Evolutionary conservation across 2,329 filamentous ascomycete species (phyloP).

Genomic region (Shiraia bambusicola): DNA sequence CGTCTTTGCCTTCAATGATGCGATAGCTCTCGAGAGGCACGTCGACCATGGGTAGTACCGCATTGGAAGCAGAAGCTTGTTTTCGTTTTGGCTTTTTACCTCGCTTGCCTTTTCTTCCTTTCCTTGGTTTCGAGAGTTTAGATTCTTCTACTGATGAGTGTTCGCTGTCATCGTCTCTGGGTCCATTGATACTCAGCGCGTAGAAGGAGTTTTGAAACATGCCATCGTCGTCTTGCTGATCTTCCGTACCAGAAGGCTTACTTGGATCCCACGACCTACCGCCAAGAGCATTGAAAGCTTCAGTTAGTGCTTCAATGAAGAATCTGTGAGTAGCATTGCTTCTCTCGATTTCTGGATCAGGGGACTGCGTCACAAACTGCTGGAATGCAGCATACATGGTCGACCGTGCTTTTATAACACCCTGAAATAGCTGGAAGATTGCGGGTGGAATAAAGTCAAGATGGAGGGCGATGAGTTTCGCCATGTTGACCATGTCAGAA

Average conservation of each 20-base stretch:
- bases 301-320: constrained; percentile 48
- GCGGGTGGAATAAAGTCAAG: constrained; percentile 34
- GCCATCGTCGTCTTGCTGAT: constrained; percentile 13
- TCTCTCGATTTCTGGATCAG: constrained; percentile 42
- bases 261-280: constrained; percentile 27
- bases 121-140: constrained; percentile 19
- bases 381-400: constrained; percentile 34
- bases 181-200: constrained; percentile 9
- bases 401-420: constrained; percentile 42
- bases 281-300: constrained; percentile 43
- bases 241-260: constrained; percentile 8
- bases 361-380: constrained; percentile 31
- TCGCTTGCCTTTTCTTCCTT: constrained; percentile 33
- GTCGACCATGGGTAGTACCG: constrained; percentile 32
- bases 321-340: constrained; percentile 47
- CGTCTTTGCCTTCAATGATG: constrained; percentile 46
- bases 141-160: constrained; percentile 8
- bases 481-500: constrained; percentile 42
- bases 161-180: constrained; percentile 5
- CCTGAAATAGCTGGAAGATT: constrained; percentile 43
- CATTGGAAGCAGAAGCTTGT: constrained; percentile 15
- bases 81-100: constrained; percentile 28
- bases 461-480: constrained; percentile 46
- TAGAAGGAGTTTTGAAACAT: constrained; percentile 17
- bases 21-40: constrained; percentile 50